phyloP scores from a whole-genome alignment of 1,139 yeast genomes.

The Nadsonia commutata region DNA sequence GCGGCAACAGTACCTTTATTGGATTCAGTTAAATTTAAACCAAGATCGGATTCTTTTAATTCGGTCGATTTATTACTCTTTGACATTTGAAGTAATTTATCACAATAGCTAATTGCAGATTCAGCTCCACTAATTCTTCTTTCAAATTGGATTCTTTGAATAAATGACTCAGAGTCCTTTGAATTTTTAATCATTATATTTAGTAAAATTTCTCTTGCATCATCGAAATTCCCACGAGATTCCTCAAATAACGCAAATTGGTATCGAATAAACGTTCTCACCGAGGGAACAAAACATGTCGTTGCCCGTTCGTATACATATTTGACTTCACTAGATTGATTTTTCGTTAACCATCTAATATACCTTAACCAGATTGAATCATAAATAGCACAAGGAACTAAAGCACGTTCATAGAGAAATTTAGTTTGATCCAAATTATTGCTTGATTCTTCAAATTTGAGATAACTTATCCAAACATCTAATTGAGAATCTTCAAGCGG shows the following conservation, averaged over 20 bases:
- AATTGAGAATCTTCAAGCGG: constrained; percentile 35
- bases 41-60: background rate
- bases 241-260: constrained; percentile 25
- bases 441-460: constrained; percentile 31
- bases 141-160: constrained; percentile 16
- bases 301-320: constrained; percentile 21
- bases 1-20: constrained; percentile 13
- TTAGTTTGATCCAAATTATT: constrained; percentile 19
- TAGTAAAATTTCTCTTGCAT: constrained; percentile 19
- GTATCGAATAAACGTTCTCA: constrained; percentile 20
- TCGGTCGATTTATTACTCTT: background rate
- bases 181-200: constrained; percentile 1
- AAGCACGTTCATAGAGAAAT: constrained; percentile 34
- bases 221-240: constrained; percentile 15
- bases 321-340: constrained; percentile 16
- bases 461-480: constrained; percentile 45
- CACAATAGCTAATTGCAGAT: constrained; percentile 14
- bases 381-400: constrained; percentile 39
- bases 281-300: constrained; percentile 20
- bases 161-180: constrained; percentile 7
- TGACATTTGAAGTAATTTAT: constrained; percentile 5
- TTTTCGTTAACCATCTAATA: constrained; percentile 26
- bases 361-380: constrained; percentile 51
- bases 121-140: constrained; percentile 10
- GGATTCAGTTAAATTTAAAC: constrained; percentile 10